A percentile compares a stretch with the other conserved stretches of the same genome.
These are phyloP conservation scores for Carex pumila DNA, from an alignment of 176 grass and related monocot genomes.

Conservation along the genomic window DNA sequence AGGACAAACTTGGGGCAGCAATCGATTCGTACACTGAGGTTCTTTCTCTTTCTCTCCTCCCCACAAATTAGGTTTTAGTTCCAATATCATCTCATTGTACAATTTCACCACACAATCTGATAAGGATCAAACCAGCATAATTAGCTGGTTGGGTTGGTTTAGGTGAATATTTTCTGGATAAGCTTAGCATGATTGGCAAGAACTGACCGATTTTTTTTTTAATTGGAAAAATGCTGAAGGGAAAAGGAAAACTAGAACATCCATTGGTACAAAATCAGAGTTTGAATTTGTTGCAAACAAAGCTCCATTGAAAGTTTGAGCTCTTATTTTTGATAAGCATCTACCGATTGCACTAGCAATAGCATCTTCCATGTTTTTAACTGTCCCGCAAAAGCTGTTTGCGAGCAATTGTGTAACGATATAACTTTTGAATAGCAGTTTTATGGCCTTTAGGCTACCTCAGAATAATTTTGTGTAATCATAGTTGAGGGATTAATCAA, in stretches of 20 bases:
- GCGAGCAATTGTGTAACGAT: not conserved
- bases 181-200: not conserved
- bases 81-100: not conserved
- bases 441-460: not conserved
- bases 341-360: not conserved
- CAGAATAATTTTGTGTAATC: not conserved
- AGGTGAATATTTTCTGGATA: not conserved
- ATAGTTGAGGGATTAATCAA: not conserved
- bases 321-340: not conserved
- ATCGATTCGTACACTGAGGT: conserved; percentile 97
- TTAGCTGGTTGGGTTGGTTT: not conserved
- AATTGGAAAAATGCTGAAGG: not conserved
- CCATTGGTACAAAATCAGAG: not conserved
- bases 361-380: not conserved
- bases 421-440: not conserved
- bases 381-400: not conserved
- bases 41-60: not conserved
- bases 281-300: not conserved
- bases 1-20: conserved; percentile 69
- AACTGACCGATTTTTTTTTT: not conserved
- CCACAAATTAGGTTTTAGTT: not conserved
- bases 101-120: not conserved
- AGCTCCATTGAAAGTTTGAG: not conserved
- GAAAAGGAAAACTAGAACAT: not conserved
- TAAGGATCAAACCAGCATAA: not conserved